A percentile compares a stretch with the other conserved stretches of the same genome.
Evolutionary conservation across 2,329 filamentous ascomycete species (phyloP).

Genomic region (Westerdykella ornata): DNA sequence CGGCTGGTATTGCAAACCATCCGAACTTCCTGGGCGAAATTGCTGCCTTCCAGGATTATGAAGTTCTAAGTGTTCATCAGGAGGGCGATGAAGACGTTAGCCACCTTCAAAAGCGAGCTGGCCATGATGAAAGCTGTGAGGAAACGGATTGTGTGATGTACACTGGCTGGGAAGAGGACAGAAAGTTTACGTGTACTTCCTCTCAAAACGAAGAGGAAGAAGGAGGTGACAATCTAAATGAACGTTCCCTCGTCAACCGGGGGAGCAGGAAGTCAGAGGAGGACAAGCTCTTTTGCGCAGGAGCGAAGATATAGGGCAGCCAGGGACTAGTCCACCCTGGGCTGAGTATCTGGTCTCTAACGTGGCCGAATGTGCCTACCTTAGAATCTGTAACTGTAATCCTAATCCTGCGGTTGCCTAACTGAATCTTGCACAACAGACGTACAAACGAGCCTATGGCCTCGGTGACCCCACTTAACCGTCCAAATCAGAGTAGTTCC

Average conservation of each 20-base stretch:
- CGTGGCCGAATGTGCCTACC: background rate
- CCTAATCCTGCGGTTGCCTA: background rate
- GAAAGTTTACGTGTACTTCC: background rate
- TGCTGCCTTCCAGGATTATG: conserved; percentile 1
- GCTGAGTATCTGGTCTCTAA: no score
- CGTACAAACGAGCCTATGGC: conserved; percentile 3
- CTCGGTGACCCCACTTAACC: conserved; percentile 5
- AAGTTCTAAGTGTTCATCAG: conserved; percentile 3
- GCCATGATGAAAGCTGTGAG: background rate
- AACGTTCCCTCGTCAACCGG: background rate
- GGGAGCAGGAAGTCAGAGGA: background rate
- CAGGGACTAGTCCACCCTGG: no score
- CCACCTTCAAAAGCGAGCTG: conserved; percentile 3
- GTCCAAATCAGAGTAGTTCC: conserved; percentile 3
- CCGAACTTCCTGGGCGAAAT: no score
- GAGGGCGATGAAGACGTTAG: conserved; percentile 4
- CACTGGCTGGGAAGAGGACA: conserved; percentile 2
- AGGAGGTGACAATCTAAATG: no score
- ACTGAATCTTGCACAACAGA: background rate
- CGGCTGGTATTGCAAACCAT: no score
- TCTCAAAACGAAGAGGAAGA: no score
- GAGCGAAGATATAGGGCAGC: no score
- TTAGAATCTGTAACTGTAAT: background rate
- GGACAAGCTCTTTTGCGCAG: no score
- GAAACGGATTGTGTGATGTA: conserved; percentile 6